Evolutionary conservation across 2,329 filamentous ascomycete genomes (phyloP), one percentile per base, ranked within the genome.

Genomic region (Talaromyces sp.): DNA sequence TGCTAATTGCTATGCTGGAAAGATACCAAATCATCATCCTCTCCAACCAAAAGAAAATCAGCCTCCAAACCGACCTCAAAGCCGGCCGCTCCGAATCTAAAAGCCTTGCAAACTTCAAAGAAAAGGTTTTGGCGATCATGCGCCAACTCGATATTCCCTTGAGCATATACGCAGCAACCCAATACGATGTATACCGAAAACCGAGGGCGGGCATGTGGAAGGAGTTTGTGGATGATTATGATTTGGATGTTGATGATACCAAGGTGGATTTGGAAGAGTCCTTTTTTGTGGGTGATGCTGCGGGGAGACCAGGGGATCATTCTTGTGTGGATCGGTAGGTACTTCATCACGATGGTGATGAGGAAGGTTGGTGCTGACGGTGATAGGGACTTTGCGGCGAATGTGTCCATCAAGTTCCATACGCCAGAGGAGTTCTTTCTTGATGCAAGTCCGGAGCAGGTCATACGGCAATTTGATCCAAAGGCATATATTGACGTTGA

Each of bases 371-470:
- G 5, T 17, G 27, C 13, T 3, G 66, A 69, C 1, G 22, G 7
- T 15, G 61, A 19, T 69, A 87, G 92, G 65, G 91, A 97, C 72
- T 90, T 98, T 71, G 94, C 95, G 3, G 83, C 89, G 67, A 98
- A 99, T 73, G 80, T 93, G 13, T 91, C 91, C 3, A 86, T 99
- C 69, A 74, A 80, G 13, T 99, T 94, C 75, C 81, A 88, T 65
- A 97, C 94, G 0, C 95, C 95, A 0, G 95, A 99, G 73, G 93
- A 97, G 76, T 97, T 89, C 79, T 98, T 98, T 74, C 84, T 94
- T 0, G 84, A 84, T 1, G 86, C 92, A 70, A 73, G 84, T 27
- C 82, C 90, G 0, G 84, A 88, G 68, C 84, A 87, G 1, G 95
- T 91, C 73, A 77, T 78, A 10, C 84, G 91, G 63, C 81, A 86